These are phyloP conservation scores for Chaetothyriales sp. DNA, from an alignment of 2,329 filamentous ascomycete species.

Conservation along the genomic window DNA sequence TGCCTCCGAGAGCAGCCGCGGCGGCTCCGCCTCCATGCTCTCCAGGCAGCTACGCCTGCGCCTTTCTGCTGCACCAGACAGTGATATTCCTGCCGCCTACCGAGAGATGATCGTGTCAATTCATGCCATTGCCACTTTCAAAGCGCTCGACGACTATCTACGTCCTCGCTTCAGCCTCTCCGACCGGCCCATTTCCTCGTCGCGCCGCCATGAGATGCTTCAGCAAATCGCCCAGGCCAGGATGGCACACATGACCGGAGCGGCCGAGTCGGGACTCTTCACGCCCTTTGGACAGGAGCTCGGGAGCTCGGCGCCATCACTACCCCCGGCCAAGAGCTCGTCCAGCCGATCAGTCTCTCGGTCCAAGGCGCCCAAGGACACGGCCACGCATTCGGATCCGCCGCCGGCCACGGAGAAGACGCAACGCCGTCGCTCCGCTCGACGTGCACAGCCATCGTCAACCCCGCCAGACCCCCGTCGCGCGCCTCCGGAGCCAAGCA, in stretches of 20 bases:
- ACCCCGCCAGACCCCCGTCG: slow-evolving; percentile 37
- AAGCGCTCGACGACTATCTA: slow-evolving; percentile 88
- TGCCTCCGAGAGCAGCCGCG: slow-evolving; percentile 75
- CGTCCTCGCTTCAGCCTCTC: slow-evolving; percentile 74
- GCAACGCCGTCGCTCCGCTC: slow-evolving; percentile 46
- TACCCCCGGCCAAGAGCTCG: slow-evolving; percentile 4
- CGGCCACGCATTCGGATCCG: slow-evolving; percentile 11
- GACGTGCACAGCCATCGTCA: slow-evolving; percentile 42
- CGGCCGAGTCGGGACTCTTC: slow-evolving; percentile 20
- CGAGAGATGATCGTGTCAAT: slow-evolving; percentile 97
- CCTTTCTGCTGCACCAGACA: slow-evolving; percentile 76
- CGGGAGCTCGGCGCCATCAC: not conserved
- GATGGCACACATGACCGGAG: slow-evolving; percentile 38
- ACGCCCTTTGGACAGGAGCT: slow-evolving; percentile 17
- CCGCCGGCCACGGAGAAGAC: slow-evolving; percentile 26
- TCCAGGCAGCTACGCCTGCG: slow-evolving; percentile 88
- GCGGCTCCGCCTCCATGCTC: slow-evolving; percentile 87
- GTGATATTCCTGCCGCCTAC: slow-evolving; percentile 75
- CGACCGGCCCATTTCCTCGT: slow-evolving; percentile 54
- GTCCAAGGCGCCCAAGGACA: slow-evolving; percentile 18
- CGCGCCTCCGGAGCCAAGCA: slow-evolving; percentile 42
- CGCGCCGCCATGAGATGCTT: slow-evolving; percentile 48
- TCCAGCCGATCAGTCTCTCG: slow-evolving; percentile 28
- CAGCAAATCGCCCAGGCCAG: slow-evolving; percentile 62
- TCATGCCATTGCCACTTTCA: slow-evolving; percentile 95